Evolutionary conservation across 169 alveolate species (phyloP), one percentile per base, ranked within the genome.

Genomic region (Plasmodium berghei): DNA sequence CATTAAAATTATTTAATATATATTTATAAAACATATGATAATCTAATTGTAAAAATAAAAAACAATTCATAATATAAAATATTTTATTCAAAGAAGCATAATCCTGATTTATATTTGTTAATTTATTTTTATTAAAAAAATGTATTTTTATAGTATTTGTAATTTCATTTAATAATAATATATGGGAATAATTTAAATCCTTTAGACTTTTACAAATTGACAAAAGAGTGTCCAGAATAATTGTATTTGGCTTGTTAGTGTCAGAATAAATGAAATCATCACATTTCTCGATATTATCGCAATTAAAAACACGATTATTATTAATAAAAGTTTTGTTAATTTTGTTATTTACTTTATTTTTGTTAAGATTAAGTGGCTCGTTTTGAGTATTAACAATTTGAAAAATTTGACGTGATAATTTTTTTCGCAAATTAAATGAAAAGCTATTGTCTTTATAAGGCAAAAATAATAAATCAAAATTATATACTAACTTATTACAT

Each of bases 1-100:
- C 16, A 22, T 28, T 62, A 64, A 46, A 77, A 6, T 20, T 64
- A 56, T 77, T 77, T 45, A 77, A 28, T 12, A 77, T 54, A 58
- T 70, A 63, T 63, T 77, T 77, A 56, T 77, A 77, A 9, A 77
- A 69, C 89, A 77, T 77, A 42, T 77, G 89, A 64, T 77, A 46
- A 14, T 77, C 89, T 58, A 77, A 45, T 64, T 77, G 42, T 26
- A 77, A 70, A 56, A 26, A 77, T 24, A 77, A 59, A 58, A 26
- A 69, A 28, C 89, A 77, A 45, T 77, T 74, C 89, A 77, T 63
- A 9, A 77, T 77, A 58, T 63, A 63, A 52, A 77, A 77, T 9
- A 77, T 49, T 77, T 77, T 77, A 70, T 49, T 48, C 10, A 70
- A 26, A 26, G 18, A 28, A 48, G 9, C 5, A 20, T 14, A 18